Percentiles rank a stretch among this genome's conserved stretches.
Evolutionary conservation across 306 rosid genomes (phyloP).

Genomic region (Betula pendula): DNA sequence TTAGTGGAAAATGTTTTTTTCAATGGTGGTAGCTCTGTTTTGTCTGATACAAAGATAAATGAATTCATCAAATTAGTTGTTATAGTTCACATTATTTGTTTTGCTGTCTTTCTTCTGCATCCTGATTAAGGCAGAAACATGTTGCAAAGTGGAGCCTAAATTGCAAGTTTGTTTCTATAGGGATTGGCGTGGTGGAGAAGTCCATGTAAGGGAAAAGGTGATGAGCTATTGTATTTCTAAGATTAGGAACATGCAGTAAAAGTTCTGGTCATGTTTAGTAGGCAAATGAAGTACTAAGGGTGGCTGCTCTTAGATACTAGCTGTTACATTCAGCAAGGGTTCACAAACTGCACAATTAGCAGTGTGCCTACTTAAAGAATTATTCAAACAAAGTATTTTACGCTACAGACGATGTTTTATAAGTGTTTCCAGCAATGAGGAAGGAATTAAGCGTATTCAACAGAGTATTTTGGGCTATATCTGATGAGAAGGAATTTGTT

Average conservation of each 20-base stretch:
- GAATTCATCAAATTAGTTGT: not conserved
- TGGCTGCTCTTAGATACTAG: not conserved
- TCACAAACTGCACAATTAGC: not conserved
- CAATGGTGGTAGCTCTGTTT: not conserved
- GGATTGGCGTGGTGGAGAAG: not conserved
- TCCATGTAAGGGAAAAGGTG: not conserved
- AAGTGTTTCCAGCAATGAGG: not conserved
- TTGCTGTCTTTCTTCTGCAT: not conserved
- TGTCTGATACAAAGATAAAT: not conserved
- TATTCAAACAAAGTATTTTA: no score
- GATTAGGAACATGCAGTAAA: not conserved
- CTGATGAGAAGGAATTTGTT: not conserved
- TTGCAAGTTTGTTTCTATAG: not conserved
- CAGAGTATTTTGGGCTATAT: not conserved
- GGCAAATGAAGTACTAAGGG: not conserved
- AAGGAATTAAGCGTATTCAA: not conserved
- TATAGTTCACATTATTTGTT: not conserved
- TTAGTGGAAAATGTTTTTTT: not conserved
- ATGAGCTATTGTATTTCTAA: not conserved
- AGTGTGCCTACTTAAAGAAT: not conserved
- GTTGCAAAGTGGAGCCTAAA: not conserved
- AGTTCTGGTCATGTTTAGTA: not conserved
- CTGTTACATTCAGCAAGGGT: no score
- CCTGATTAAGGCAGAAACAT: conserved; percentile 3
- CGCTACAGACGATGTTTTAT: no score